Percentiles rank a stretch among this genome's conserved stretches.
Evolutionary conservation across 768 basidiomycete species (phyloP).

Genomic region (Pisolithus sp.): DNA sequence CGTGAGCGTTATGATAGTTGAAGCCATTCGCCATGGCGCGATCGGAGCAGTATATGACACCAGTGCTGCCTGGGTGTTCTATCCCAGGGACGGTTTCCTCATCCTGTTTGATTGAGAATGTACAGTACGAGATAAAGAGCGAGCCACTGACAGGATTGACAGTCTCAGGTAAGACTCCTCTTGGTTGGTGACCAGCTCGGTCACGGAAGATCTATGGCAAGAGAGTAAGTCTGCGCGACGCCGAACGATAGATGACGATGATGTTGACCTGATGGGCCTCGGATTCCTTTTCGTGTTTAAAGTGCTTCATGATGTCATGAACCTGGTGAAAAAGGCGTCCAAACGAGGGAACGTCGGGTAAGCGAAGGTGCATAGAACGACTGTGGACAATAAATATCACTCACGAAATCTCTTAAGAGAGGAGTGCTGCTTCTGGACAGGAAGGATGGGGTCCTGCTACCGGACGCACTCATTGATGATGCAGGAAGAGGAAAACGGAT

Average conservation of each 20-base stretch:
- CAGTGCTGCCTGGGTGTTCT: conserved; percentile 61
- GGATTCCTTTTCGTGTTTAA: conserved; percentile 75
- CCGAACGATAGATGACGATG: not conserved
- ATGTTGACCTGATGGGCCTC: conserved; percentile 73
- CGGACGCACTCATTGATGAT: conserved; percentile 20
- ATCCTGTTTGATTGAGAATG: conserved; percentile 37
- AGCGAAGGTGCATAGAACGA: conserved; percentile 22
- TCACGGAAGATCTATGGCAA: conserved; percentile 63
- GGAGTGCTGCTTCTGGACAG: conserved; percentile 36
- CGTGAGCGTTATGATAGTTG: conserved; percentile 66
- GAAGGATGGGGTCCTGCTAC: conserved; percentile 23
- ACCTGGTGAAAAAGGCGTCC: conserved; percentile 46
- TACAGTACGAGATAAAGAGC: not conserved
- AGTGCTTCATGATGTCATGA: conserved; percentile 57
- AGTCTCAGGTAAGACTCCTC: conserved; percentile 59
- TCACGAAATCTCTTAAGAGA: conserved; percentile 38
- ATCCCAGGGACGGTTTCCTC: conserved; percentile 90
- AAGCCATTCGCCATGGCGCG: conserved; percentile 96
- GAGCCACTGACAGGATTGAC: conserved; percentile 53
- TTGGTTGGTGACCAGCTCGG: conserved; percentile 62
- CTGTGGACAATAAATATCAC: conserved; percentile 8
- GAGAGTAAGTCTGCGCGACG: conserved; percentile 5
- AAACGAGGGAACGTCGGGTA: conserved; percentile 25
- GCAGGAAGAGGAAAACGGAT: conserved; percentile 8
- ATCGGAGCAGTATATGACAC: conserved; percentile 84